Evolutionary conservation across 31 red algal species (phyloP).

Genomic region (Bonnemaisonia californica): DNA sequence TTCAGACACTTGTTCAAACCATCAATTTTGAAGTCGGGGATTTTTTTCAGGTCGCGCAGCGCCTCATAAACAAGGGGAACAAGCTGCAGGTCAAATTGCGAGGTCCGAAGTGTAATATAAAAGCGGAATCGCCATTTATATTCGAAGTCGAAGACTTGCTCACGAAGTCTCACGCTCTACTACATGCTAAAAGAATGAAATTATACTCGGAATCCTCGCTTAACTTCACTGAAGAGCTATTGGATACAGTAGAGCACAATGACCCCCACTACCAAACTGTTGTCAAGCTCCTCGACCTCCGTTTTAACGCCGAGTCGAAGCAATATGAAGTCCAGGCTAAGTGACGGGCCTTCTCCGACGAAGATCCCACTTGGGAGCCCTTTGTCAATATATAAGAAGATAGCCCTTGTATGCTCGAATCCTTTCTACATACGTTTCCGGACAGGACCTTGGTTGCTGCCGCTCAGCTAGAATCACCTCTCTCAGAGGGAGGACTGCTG

Average conservation of each 20-base stretch:
- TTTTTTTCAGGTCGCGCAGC: background rate
- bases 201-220: constrained; percentile 31
- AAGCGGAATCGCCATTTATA: background rate
- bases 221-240: constrained; percentile 1
- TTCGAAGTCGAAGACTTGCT: constrained; percentile 36
- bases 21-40: constrained; percentile 16
- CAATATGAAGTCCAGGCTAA: background rate
- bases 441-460: background rate
- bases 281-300: constrained; percentile 1
- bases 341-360: constrained; percentile 32
- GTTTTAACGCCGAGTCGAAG: background rate
- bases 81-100: constrained; percentile 8
- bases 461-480: no score
- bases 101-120: constrained; percentile 10
- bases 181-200: constrained; percentile 25
- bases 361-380: constrained; percentile 30
- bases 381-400: constrained; percentile 14
- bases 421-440: background rate
- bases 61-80: background rate
- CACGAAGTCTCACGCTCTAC: background rate
- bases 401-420: constrained; percentile 1
- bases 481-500: no score
- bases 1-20: constrained; percentile 3
- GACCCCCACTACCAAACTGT: background rate
- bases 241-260: constrained; percentile 25